phyloP scores from a whole-genome alignment of 2,329 filamentous ascomycete genomes.

The Fusarium oligoseptatum region DNA sequence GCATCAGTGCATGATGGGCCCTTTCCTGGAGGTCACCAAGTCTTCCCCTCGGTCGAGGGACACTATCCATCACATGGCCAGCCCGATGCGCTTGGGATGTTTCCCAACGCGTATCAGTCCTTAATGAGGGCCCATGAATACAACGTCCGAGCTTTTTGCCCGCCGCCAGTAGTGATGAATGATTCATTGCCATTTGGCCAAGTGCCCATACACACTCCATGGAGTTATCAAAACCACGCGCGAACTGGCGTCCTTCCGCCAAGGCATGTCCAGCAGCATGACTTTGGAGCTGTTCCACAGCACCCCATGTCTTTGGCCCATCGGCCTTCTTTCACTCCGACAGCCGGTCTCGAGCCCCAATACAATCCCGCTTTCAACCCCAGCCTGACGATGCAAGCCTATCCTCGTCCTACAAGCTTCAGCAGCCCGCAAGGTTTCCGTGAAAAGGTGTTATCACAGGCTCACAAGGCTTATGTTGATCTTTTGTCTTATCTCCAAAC shows the following conservation, averaged over 20 bases:
- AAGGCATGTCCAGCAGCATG: constrained; percentile 30
- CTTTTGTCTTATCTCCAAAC: constrained; percentile 75
- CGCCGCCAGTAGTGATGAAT: constrained; percentile 50
- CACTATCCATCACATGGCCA: constrained; percentile 32
- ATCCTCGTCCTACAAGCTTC: constrained; percentile 21
- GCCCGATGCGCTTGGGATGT: constrained; percentile 31
- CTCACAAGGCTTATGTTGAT: constrained; percentile 80
- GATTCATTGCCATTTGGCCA: constrained; percentile 51
- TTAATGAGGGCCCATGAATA: constrained; percentile 54
- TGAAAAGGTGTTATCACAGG: constrained; percentile 76
- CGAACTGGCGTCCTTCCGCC: constrained; percentile 15
- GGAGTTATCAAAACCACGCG: constrained; percentile 32
- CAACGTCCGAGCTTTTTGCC: constrained; percentile 55
- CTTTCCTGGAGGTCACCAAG: constrained; percentile 30
- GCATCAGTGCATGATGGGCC: constrained; percentile 22
- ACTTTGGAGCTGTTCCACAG: constrained; percentile 22
- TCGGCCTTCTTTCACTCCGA: constrained; percentile 24
- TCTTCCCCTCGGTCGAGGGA: constrained; percentile 24
- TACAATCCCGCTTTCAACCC: constrained; percentile 18
- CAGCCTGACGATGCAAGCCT: constrained; percentile 16
- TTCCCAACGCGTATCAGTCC: constrained; percentile 47
- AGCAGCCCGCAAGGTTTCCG: constrained; percentile 63
- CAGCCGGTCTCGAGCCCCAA: constrained; percentile 14
- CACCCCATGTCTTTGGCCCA: constrained; percentile 18
- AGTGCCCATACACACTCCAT: constrained; percentile 41